Evolutionary conservation across 2,329 filamentous ascomycete species (phyloP), one percentile per base, ranked within the genome.

Genomic region (Saccharata proteae): DNA sequence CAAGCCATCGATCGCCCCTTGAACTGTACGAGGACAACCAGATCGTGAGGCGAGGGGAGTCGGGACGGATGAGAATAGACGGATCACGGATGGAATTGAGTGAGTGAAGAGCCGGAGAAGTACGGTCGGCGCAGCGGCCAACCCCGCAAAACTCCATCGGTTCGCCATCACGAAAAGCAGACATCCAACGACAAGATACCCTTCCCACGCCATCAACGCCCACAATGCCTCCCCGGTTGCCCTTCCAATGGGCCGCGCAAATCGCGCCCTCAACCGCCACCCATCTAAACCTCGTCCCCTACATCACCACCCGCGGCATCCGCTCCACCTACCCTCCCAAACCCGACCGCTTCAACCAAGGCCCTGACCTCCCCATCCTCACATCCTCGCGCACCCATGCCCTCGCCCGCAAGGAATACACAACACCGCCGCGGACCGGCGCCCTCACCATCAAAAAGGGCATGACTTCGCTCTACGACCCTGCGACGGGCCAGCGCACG

Each of bases 391-490:
- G 65, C 6, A 61, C 65, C 3, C 71, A 70, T n/a, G 74, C 75
- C 3, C 63, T 76, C 34, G 57, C 63, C 35, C 70, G 73, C 29
- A 73, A 69, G 54, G 47, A 64, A 22, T 61, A 62, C 41, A 71
- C 65, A 0, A 64, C 74, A 8, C 74, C 75, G 5, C 61, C 71
- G 24, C 80, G 90, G 16, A 77, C 85, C 2, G 90, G 90, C 17
- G 77, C 83, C 6, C 68, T 98, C 27, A 85, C 80, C 9, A 69
- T 77, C 52, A 98, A 98, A 63, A 88, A 86, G 62, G 90, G 90
- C 57, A 96, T 98, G 82, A 93, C 85, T 25, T 86, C 80, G 38
- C 61, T 94, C 42, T 96, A 80, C 67, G 77, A 85, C 49, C 59
- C 70, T 0, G 72, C 76, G 45, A 80, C 81, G 16, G 80, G 82